phyloP scores from a whole-genome alignment of 106 monocot genomes.

The Dendrobium nobile region DNA sequence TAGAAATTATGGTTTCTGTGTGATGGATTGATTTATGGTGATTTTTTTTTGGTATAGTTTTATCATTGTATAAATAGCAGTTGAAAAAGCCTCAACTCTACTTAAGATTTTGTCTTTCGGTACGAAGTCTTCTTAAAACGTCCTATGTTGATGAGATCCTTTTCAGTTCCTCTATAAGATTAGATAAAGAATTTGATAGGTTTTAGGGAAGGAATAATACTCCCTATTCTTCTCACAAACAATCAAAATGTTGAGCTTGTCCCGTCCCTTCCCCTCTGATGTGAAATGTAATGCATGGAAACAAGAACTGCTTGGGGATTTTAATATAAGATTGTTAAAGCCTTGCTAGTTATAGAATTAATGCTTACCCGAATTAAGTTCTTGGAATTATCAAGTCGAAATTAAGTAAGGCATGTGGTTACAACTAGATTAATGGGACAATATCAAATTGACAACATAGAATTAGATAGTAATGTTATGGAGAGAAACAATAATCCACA shows the following conservation, averaged over 20 bases:
- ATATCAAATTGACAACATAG: too few relatives aligned
- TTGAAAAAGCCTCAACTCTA: not conserved
- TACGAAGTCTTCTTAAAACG: not conserved
- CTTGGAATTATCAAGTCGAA: too few relatives aligned
- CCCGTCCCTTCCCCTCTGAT: not conserved
- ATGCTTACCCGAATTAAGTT: too few relatives aligned
- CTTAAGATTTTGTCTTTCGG: not conserved
- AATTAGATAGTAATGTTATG: too few relatives aligned
- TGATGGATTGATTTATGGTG: not conserved
- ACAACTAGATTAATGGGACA: too few relatives aligned
- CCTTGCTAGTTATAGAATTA: too few relatives aligned
- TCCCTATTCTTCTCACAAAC: not conserved
- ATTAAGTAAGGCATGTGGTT: too few relatives aligned
- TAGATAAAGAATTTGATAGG: not conserved
- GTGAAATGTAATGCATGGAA: too few relatives aligned
- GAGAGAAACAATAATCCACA: too few relatives aligned
- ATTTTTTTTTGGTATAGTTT: not conserved
- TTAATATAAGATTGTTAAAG: too few relatives aligned
- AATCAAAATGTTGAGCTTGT: not conserved
- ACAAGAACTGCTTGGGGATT: too few relatives aligned
- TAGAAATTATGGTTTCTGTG: not conserved
- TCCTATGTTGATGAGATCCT: not conserved
- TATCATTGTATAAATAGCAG: not conserved
- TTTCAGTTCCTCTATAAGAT: not conserved
- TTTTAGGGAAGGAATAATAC: not conserved